Evolutionary conservation across 495 filamentous ascomycete genomes (phyloP).

Genomic region (Podospora fimiseda): DNA sequence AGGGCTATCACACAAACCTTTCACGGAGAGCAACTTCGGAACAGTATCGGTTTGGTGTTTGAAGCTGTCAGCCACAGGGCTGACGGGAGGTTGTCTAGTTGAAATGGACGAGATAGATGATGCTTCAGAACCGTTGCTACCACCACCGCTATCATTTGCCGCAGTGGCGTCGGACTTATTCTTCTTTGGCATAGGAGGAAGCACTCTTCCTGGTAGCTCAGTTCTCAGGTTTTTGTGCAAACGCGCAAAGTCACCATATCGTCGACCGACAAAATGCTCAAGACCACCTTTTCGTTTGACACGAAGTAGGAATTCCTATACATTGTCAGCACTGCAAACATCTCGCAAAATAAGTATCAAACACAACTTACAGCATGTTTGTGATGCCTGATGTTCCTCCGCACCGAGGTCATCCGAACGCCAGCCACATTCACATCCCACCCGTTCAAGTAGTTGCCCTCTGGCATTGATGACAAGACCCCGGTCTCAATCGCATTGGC

Average conservation of each 20-base stretch:
- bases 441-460: slow-evolving; percentile 84
- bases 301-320: slow-evolving; percentile 81
- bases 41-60: slow-evolving; percentile 12
- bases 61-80: slow-evolving; percentile 14
- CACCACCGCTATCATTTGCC: slow-evolving; percentile 41
- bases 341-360: neutral
- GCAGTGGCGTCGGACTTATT: slow-evolving; percentile 69
- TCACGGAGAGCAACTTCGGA: slow-evolving; percentile 40
- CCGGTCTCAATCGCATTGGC: slow-evolving; percentile 86
- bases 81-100: slow-evolving; percentile 38
- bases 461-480: slow-evolving; percentile 73
- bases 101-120: slow-evolving; percentile 75
- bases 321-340: slow-evolving; percentile 16
- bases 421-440: slow-evolving; percentile 97
- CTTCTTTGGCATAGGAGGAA: slow-evolving; percentile 83
- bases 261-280: slow-evolving; percentile 71
- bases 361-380: slow-evolving; percentile 71
- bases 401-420: slow-evolving; percentile 71
- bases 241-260: slow-evolving; percentile 81
- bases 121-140: slow-evolving; percentile 59
- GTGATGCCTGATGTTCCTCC: slow-evolving; percentile 84
- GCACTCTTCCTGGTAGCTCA: slow-evolving; percentile 85
- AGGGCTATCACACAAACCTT: slow-evolving; percentile 17
- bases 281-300: slow-evolving; percentile 64
- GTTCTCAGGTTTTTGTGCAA: slow-evolving; percentile 72